A percentile compares a stretch with the other conserved stretches of the same genome.
Evolutionary conservation across 192 early-diverging fungal genomes (phyloP).

Genomic region (Thoreauomyces humboldtii): DNA sequence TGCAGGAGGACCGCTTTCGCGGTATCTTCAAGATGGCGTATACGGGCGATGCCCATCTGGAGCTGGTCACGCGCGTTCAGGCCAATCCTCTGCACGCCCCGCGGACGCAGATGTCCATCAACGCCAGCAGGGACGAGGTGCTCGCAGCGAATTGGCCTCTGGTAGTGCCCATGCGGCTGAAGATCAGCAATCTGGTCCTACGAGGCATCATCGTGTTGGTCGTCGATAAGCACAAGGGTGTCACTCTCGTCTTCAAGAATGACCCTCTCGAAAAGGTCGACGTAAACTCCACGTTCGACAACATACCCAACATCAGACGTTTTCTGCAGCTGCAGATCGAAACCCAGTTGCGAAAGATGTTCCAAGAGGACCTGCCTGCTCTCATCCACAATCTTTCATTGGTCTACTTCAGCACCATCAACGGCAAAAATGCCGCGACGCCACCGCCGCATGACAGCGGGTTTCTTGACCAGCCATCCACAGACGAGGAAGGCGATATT

Average conservation of each 20-base stretch:
- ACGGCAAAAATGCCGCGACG: background rate
- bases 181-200: conserved; percentile 84
- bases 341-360: conserved; percentile 80
- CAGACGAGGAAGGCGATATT: background rate
- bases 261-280: conserved; percentile 92
- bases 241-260: conserved; percentile 96
- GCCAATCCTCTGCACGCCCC: conserved; percentile 67
- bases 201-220: conserved; percentile 91
- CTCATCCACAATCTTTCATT: conserved; percentile 90
- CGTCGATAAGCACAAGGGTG: conserved; percentile 89
- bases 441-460: conserved; percentile 7
- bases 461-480: conserved; percentile 6
- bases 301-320: conserved; percentile 78
- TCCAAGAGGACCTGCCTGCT: conserved; percentile 89
- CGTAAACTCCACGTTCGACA: conserved; percentile 97
- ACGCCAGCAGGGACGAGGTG: conserved; percentile 23
- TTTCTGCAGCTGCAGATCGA: conserved; percentile 93
- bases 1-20: conserved; percentile 89
- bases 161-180: conserved; percentile 92
- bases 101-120: conserved; percentile 4
- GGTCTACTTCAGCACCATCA: conserved; percentile 49
- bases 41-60: conserved; percentile 87
- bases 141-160: conserved; percentile 91
- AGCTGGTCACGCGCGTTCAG: conserved; percentile 92
- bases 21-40: conserved; percentile 95